phyloP scores from a whole-genome alignment of 2,329 filamentous ascomycete species.

The Lecanosticta acicola region DNA sequence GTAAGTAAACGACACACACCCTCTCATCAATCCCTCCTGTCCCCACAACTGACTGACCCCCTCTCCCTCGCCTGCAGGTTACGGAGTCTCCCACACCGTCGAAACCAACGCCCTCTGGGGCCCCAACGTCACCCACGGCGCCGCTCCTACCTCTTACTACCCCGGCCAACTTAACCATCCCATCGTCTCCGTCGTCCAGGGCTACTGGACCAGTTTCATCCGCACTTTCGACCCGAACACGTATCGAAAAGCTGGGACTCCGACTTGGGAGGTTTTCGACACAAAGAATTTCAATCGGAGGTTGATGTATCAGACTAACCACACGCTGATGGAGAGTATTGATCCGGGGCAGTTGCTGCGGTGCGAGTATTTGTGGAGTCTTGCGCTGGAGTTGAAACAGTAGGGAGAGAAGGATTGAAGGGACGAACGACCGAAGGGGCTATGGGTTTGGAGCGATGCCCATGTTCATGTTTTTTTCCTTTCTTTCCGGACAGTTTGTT shows the following conservation, averaged over 20 bases:
- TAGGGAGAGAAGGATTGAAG: too few species aligned
- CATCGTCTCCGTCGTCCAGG: conserved; percentile 58
- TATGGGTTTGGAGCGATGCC: too few species aligned
- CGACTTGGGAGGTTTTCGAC: conserved; percentile 49
- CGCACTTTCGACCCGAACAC: conserved; percentile 60
- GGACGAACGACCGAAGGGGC: too few species aligned
- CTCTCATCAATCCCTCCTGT: too few species aligned
- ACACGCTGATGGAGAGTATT: conserved; percentile 38
- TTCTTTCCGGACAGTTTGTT: too few species aligned
- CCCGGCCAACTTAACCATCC: conserved; percentile 48
- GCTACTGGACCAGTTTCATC: conserved; percentile 72
- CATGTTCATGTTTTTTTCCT: too few species aligned
- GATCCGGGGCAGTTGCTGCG: conserved; percentile 34
- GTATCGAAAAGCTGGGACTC: conserved; percentile 41
- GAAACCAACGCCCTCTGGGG: conserved; percentile 66
- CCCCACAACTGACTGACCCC: too few species aligned
- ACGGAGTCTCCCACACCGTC: conserved; percentile 62
- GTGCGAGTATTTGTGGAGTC: conserved; percentile 47
- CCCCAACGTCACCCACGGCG: conserved; percentile 48
- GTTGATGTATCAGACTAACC: conserved; percentile 36
- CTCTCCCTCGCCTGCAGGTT: too few species aligned
- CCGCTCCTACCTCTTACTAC: conserved; percentile 52
- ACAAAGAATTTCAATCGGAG: conserved; percentile 26
- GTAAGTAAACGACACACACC: too few species aligned
- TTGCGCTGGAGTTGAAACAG: conserved; percentile 47